Evolutionary conservation across 441 rosid genomes (phyloP), one percentile per base, ranked within the genome.

Genomic region (Rhodomyrtus psidioides): DNA sequence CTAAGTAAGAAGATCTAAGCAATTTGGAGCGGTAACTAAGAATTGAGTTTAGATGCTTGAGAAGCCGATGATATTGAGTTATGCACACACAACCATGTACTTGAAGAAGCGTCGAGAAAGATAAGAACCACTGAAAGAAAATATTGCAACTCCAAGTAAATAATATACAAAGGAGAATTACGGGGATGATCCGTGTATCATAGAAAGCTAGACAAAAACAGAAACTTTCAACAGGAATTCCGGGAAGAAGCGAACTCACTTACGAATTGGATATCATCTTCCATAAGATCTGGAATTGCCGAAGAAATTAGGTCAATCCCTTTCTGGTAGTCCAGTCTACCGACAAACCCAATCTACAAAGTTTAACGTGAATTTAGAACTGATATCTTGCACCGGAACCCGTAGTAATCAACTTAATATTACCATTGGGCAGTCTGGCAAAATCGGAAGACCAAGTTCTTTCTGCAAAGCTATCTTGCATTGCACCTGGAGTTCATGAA

Each of bases 281-380:
- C 92, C 96, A 96, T 86, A 87, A 96, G 95, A 87, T 96, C 96
- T 84, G 95, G 94, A 88, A 86, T 90, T 59, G 94, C 98, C 59
- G 83, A 89, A 42, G 89, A 94, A 83, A 97, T 97, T 83, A 96
- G 86, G 91, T 97, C 99, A 23, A 97, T 95, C 85, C 99, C 99
- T 88, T 96, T 97, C 90, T 97, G 99, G 91, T 96, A 92, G 92
- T 95, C 99, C 91, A 97, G 88, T 90, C 99, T 95, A 89, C 99
- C 99, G 62, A 96, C 95, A 89, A 97, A 97, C 84, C 99, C 99
- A 91, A 97, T 92, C 99, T 97, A 88, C 86, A 89, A 88, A 85
- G 53, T 90, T 62, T 82, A 87, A 85, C 55, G 83, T 82, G 55
- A 87, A 85, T 74, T 57, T 88, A 87, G 49, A 86, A 55, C 49